phyloP scores from a whole-genome alignment of 1,284 basidiomycete species.

The Amylostereum areolatum region DNA sequence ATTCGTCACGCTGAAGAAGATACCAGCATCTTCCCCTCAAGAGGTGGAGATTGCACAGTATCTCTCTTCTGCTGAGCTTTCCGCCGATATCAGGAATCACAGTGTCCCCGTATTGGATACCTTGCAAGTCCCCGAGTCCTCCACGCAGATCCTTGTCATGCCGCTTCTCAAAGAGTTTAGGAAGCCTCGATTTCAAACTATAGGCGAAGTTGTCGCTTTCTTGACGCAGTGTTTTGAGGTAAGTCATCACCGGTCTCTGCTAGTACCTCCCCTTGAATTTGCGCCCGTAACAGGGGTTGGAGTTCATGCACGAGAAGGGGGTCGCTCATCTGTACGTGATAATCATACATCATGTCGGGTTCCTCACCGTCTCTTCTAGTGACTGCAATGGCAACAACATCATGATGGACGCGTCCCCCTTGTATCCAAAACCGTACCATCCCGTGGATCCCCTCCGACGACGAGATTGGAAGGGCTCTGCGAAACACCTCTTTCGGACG shows the following conservation, averaged over 20 bases:
- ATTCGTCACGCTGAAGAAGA: neutral
- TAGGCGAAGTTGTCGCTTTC: neutral
- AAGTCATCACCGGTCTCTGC: neutral
- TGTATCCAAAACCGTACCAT: slow-evolving; percentile 22
- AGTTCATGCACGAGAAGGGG: slow-evolving; percentile 28
- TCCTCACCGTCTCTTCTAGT: too few relatives aligned
- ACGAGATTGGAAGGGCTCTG: slow-evolving; percentile 12
- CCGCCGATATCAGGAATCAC: neutral
- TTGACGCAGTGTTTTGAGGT: neutral
- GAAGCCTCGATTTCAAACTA: neutral
- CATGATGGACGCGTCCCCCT: slow-evolving; percentile 26
- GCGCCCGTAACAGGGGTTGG: slow-evolving; percentile 21
- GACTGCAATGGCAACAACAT: slow-evolving; percentile 29
- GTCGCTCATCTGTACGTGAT: slow-evolving; percentile 32
- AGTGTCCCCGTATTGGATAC: neutral
- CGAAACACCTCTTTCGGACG: slow-evolving; percentile 19
- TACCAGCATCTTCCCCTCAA: too few relatives aligned
- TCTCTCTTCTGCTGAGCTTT: neutral
- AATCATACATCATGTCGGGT: neutral
- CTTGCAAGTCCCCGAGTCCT: neutral
- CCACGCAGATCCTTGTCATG: neutral
- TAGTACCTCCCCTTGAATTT: neutral
- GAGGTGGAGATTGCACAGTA: neutral
- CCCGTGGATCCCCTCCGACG: slow-evolving; percentile 9
- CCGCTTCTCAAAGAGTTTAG: neutral